These are phyloP conservation scores for Beauveria varroae DNA, from an alignment of 2,329 filamentous ascomycete species.

Conservation along the genomic window DNA sequence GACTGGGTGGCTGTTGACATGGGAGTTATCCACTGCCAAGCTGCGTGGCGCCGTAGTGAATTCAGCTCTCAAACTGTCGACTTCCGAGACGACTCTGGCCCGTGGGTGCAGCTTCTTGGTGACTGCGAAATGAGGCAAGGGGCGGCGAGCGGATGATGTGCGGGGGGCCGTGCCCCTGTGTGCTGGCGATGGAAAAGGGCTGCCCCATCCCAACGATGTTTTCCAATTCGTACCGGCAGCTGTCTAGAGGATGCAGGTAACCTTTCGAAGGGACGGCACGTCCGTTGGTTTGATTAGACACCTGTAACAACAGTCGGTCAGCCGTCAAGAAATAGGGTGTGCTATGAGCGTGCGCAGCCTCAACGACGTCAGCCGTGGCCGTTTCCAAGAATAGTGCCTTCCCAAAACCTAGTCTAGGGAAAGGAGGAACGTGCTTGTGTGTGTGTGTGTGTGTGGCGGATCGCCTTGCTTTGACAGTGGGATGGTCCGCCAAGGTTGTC, in stretches of 20 bases:
- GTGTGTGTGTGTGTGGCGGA: too few relatives aligned
- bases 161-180: neutral
- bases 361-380: neutral
- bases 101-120: neutral
- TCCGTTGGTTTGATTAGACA: neutral
- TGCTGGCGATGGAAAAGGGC: neutral
- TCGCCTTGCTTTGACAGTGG: too few relatives aligned
- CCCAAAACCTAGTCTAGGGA: too few relatives aligned
- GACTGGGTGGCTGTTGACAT: neutral
- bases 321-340: neutral
- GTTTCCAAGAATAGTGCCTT: too few relatives aligned
- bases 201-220: too few relatives aligned
- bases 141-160: neutral
- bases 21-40: neutral
- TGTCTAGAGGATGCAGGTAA: neutral
- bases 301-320: slow-evolving; percentile 1
- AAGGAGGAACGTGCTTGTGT: too few relatives aligned
- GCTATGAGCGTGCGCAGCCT: neutral
- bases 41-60: neutral
- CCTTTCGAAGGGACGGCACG: neutral
- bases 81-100: neutral
- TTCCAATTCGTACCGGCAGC: neutral
- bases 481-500: too few relatives aligned
- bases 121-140: neutral
- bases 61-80: neutral